Conservation (phyloP, 164 flowering plant genomes). For the Annona squamosa region DNA sequence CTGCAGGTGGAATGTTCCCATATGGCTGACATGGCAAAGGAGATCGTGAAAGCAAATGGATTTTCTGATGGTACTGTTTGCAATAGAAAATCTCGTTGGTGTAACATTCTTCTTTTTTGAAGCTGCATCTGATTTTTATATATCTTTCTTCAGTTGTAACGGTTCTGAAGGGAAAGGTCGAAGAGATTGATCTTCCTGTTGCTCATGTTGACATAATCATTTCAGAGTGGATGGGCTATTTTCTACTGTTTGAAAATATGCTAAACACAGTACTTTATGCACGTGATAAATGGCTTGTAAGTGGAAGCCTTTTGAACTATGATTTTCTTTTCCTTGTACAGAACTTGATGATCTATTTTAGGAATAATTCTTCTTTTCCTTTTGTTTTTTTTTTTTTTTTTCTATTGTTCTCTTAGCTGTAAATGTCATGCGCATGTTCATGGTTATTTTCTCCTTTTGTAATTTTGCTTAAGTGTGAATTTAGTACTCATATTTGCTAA, state of each 20-base stretch:
- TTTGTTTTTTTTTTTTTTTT: no score
- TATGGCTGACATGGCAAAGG: slow-evolving; percentile 94
- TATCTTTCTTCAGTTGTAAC: slow-evolving; percentile 60
- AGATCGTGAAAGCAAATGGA: slow-evolving; percentile 81
- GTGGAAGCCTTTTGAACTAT: slow-evolving; percentile 19
- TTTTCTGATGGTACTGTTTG: slow-evolving; percentile 61
- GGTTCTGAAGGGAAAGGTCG: slow-evolving; percentile 90
- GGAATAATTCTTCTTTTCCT: neutral
- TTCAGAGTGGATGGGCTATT: slow-evolving; percentile 99
- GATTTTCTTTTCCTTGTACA: neutral
- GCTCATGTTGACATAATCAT: slow-evolving; percentile 85
- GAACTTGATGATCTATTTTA: neutral
- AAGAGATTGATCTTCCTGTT: slow-evolving; percentile 85
- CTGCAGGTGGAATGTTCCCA: slow-evolving; percentile 90
- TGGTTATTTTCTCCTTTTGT: no score
- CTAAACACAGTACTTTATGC: slow-evolving; percentile 86
- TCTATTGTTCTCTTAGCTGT: neutral
- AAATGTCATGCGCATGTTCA: no score
- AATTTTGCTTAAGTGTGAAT: no score
- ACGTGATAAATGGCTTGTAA: slow-evolving; percentile 99
- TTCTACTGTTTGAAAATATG: slow-evolving; percentile 92
- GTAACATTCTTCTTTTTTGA: neutral
- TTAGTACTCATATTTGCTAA: no score
- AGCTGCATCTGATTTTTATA: neutral
- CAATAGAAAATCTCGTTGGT: neutral